Conservation (phyloP, 192 early-diverging fungal species). For the Coemansia sp. region DNA sequence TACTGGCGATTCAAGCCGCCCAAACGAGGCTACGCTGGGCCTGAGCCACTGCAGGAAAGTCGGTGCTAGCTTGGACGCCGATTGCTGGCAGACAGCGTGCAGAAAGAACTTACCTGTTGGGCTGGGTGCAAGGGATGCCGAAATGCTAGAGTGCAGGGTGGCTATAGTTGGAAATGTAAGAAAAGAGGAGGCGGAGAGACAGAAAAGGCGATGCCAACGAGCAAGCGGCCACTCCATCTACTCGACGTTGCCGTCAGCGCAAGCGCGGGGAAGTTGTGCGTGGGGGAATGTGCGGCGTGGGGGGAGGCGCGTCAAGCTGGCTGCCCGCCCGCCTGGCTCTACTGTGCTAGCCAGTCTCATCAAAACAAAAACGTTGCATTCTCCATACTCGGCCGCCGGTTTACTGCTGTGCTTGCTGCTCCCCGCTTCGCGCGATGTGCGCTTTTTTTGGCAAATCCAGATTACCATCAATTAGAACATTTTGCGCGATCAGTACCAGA, state of each 20-base stretch:
- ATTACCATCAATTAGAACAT: background rate
- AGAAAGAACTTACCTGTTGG: slow-evolving; percentile 1
- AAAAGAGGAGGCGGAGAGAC: background rate
- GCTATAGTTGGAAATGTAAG: background rate
- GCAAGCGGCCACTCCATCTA: background rate
- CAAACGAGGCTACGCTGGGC: background rate
- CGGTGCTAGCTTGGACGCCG: background rate
- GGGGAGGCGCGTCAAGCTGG: background rate
- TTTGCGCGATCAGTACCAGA: background rate
- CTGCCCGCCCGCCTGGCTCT: background rate
- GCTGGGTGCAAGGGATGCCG: background rate
- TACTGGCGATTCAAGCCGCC: background rate
- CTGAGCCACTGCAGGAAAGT: background rate
- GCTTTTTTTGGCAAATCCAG: background rate
- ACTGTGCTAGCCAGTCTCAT: background rate
- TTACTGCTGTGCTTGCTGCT: slow-evolving; percentile 10
- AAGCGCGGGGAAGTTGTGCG: slow-evolving; percentile 5
- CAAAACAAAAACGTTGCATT: slow-evolving; percentile 21
- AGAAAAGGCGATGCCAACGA: background rate
- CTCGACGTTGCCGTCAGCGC: background rate
- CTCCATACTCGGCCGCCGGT: slow-evolving; percentile 9
- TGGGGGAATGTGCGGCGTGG: slow-evolving; percentile 3
- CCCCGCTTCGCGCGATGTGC: slow-evolving; percentile 1
- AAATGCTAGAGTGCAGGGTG: slow-evolving; percentile 1
- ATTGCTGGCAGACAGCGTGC: background rate